Conservation (phyloP, 2,329 filamentous ascomycete species). For the Aspergillus sojae region DNA sequence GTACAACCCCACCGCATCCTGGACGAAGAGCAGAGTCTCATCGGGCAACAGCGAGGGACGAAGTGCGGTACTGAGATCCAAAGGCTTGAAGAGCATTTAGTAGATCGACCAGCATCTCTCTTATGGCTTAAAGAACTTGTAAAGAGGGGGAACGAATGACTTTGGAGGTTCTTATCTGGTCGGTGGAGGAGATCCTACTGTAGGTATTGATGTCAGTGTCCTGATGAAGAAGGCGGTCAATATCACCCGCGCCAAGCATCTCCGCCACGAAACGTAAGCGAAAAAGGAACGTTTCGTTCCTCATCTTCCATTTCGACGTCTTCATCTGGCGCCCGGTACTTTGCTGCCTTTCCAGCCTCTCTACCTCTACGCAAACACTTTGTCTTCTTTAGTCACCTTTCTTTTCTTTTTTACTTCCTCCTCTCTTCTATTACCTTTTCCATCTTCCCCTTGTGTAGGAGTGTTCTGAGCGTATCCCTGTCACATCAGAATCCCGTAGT, state of each 20-base stretch:
- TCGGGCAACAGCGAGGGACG: conserved; percentile 90
- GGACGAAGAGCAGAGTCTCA: conserved; percentile 93
- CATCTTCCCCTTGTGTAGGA: conserved; percentile 15
- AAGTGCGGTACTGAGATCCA: conserved; percentile 94
- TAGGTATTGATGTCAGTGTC: conserved; percentile 14
- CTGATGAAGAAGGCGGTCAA: conserved; percentile 11
- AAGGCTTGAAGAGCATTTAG: conserved; percentile 96
- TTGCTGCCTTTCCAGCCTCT: neutral
- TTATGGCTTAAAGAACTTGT: conserved; percentile 10
- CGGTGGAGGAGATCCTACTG: neutral
- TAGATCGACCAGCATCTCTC: conserved; percentile 38
- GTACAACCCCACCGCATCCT: conserved; percentile 96
- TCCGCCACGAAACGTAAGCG: conserved; percentile 13
- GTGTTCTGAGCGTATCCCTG: conserved; percentile 13
- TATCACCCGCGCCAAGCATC: conserved; percentile 7
- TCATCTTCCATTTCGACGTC: conserved; percentile 2
- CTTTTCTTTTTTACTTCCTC: neutral
- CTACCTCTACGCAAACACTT: neutral
- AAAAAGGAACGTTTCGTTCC: neutral
- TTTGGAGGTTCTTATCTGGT: neutral
- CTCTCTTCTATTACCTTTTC: neutral
- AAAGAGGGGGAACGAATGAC: conserved; percentile 14
- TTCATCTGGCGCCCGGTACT: neutral
- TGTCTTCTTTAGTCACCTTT: neutral
- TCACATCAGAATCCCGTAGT: conserved; percentile 22